A percentile compares a stretch with the other conserved stretches of the same genome.
Conservation (phyloP, 2,329 filamentous ascomycete species). For the Aureobasidium pullulans region DNA sequence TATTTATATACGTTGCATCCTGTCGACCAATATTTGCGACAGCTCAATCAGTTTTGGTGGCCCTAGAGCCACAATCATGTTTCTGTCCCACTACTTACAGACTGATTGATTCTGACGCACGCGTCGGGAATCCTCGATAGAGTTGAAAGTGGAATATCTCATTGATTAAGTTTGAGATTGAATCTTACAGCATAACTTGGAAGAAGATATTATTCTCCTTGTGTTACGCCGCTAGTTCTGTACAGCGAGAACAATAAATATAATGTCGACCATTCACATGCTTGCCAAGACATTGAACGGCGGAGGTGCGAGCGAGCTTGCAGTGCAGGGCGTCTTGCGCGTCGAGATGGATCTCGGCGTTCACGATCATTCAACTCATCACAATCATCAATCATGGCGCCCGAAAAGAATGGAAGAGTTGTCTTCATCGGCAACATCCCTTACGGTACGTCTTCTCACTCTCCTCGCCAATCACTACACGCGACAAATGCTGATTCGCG, state of each 20-base stretch:
- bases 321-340: background rate
- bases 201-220: background rate
- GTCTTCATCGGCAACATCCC: slow-evolving; percentile 82
- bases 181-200: no score
- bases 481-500: background rate
- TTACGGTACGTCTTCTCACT: slow-evolving; percentile 51
- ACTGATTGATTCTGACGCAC: no score
- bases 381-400: slow-evolving; percentile 34
- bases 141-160: no score
- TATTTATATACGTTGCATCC: background rate
- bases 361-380: background rate
- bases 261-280: background rate
- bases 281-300: background rate
- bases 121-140: no score
- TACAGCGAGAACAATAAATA: background rate
- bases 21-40: no score
- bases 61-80: no score
- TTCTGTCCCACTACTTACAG: no score
- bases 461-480: background rate
- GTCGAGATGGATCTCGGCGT: background rate
- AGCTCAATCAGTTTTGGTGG: no score
- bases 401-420: slow-evolving; percentile 67
- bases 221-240: no score
- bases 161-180: no score
- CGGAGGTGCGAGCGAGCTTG: background rate